These are phyloP conservation scores for Tricladium varicosporioides DNA, from an alignment of 2,329 filamentous ascomycete species.

Conservation along the genomic window DNA sequence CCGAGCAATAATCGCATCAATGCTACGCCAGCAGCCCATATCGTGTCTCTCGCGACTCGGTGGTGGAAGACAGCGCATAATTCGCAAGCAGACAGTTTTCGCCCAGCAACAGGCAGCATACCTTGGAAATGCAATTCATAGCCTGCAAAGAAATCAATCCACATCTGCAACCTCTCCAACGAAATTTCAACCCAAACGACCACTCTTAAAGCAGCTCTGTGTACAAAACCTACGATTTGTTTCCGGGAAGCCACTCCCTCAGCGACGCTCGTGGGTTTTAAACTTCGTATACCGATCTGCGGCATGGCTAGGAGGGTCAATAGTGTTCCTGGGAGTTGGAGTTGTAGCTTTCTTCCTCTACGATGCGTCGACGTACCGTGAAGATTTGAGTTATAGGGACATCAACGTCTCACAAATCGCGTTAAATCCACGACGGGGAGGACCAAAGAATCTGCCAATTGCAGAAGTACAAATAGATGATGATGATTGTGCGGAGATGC, in stretches of 20 bases:
- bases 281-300: conserved; percentile 68
- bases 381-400: conserved; percentile 64
- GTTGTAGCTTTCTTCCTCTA: conserved; percentile 88
- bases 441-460: conserved; percentile 93
- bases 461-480: conserved; percentile 86
- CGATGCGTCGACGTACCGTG: conserved; percentile 87
- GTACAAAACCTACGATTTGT: conserved; percentile 32
- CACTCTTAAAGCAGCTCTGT: conserved; percentile 13
- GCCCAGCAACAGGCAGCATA: neutral
- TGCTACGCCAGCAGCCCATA: conserved; percentile 25
- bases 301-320: conserved; percentile 71
- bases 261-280: conserved; percentile 45
- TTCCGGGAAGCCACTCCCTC: conserved; percentile 53
- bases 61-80: neutral
- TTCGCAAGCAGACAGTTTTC: conserved; percentile 10
- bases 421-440: conserved; percentile 75
- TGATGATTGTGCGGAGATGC: conserved; percentile 71
- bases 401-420: conserved; percentile 83
- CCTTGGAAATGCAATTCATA: neutral
- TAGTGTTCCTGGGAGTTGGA: conserved; percentile 65
- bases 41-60: conserved; percentile 20
- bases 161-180: neutral
- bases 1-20: conserved; percentile 17
- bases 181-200: conserved; percentile 2
- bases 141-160: conserved; percentile 9